Evolutionary conservation across 257 asterid genomes (phyloP).

Genomic region (Scutellaria minor): DNA sequence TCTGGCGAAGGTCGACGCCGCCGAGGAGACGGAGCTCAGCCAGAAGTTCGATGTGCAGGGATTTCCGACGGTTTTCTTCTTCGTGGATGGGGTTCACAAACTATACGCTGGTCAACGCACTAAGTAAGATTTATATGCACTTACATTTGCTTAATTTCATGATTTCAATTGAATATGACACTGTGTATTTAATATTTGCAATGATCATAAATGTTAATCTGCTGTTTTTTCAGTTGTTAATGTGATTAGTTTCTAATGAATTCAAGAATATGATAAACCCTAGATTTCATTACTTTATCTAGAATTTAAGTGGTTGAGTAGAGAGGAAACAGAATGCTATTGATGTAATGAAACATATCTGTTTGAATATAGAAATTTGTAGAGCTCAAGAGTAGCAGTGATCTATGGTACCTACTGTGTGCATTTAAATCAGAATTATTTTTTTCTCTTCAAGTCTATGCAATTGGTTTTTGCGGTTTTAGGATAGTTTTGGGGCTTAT

Average conservation of each 20-base stretch:
- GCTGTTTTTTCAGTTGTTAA: neutral
- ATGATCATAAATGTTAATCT: neutral
- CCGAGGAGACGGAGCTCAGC: constrained; percentile 73
- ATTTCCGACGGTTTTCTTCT: constrained; percentile 77
- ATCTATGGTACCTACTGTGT: neutral
- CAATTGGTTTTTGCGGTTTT: no score
- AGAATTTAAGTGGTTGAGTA: neutral
- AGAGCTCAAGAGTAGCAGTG: constrained; percentile 3
- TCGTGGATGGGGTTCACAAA: constrained; percentile 78
- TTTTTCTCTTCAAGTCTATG: neutral
- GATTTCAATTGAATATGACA: no score
- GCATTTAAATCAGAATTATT: neutral
- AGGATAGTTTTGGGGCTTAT: neutral
- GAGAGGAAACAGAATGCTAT: neutral
- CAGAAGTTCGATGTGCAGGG: constrained; percentile 84
- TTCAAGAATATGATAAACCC: neutral
- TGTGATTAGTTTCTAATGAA: neutral
- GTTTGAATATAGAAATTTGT: neutral
- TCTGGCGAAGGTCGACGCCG: constrained; percentile 83
- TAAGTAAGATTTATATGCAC: constrained; percentile 53
- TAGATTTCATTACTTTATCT: neutral
- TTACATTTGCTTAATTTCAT: neutral
- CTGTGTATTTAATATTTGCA: neutral
- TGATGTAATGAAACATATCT: neutral
- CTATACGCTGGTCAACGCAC: constrained; percentile 71